Evolutionary conservation across 108 stramenopile genomes (phyloP).

Genomic region (Skeletonema menzelii): DNA sequence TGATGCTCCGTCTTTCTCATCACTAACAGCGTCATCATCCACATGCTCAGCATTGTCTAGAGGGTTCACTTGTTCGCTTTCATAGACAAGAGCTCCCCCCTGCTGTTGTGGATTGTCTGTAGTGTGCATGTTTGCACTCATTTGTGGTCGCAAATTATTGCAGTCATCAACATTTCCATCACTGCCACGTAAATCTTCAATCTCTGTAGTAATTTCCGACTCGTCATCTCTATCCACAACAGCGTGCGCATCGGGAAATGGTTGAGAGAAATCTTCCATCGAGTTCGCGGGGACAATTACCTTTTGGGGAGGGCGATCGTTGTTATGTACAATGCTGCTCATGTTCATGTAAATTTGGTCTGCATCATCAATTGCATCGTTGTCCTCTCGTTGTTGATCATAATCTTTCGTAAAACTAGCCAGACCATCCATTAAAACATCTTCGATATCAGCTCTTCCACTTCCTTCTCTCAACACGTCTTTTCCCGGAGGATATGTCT

Average conservation of each 20-base stretch:
- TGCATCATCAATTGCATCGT: neutral
- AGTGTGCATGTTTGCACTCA: neutral
- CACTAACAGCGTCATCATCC: neutral
- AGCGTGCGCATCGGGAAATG: neutral
- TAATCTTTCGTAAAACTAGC: neutral
- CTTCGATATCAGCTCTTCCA: slow-evolving; percentile 26
- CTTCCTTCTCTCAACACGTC: slow-evolving; percentile 6
- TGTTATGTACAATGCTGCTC: slow-evolving; percentile 7
- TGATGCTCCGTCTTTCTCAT: slow-evolving; percentile 13
- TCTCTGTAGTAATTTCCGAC: slow-evolving; percentile 46
- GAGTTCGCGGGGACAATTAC: slow-evolving; percentile 24
- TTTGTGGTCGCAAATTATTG: slow-evolving; percentile 3
- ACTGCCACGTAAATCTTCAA: slow-evolving; percentile 25
- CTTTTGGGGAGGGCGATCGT: slow-evolving; percentile 30
- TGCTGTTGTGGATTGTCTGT: neutral
- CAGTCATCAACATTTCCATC: neutral
- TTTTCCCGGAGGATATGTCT: slow-evolving; percentile 32
- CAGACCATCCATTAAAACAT: slow-evolving; percentile 26
- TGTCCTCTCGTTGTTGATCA: slow-evolving; percentile 1
- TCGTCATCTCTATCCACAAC: slow-evolving; percentile 21
- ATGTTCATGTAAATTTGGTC: slow-evolving; percentile 9
- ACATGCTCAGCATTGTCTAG: neutral
- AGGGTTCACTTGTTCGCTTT: slow-evolving; percentile 5
- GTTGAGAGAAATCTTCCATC: slow-evolving; percentile 1
- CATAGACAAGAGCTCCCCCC: slow-evolving; percentile 13